Percentiles rank a stretch among this genome's conserved stretches.
Evolutionary conservation across 2,329 filamentous ascomycete species (phyloP).

Genomic region (Microcyclospora tardicrescens): DNA sequence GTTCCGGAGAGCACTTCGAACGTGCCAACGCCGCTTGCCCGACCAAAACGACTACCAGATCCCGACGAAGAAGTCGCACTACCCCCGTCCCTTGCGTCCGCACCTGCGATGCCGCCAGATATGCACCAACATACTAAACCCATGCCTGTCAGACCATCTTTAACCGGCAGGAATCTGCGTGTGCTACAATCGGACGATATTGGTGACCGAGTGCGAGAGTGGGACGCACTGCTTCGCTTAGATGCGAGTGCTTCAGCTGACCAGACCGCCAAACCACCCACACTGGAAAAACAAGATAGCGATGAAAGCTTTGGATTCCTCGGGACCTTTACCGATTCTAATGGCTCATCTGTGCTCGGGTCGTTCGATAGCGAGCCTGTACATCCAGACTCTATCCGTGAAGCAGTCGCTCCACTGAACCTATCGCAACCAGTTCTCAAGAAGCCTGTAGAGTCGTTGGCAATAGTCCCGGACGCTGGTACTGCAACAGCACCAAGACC

Average conservation of each 20-base stretch:
- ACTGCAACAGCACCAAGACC: neutral
- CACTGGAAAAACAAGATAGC: slow-evolving; percentile 42
- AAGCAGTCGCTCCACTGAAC: neutral
- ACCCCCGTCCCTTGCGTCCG: neutral
- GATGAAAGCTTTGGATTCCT: slow-evolving; percentile 52
- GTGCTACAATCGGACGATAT: no score
- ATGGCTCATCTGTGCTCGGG: slow-evolving; percentile 39
- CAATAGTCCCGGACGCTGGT: slow-evolving; percentile 6
- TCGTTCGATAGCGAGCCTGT: slow-evolving; percentile 29
- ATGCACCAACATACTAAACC: no score
- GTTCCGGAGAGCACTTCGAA: slow-evolving; percentile 36
- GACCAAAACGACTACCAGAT: slow-evolving; percentile 29
- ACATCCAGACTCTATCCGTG: no score
- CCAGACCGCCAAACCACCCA: slow-evolving; percentile 10
- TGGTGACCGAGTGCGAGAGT: no score
- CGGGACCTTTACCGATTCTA: slow-evolving; percentile 47
- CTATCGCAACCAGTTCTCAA: slow-evolving; percentile 7
- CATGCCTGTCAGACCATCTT: no score
- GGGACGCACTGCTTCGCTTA: no score
- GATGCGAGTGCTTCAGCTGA: slow-evolving; percentile 6
- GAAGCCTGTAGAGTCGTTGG: slow-evolving; percentile 11
- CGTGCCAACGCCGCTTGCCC: slow-evolving; percentile 40
- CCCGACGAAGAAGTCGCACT: slow-evolving; percentile 1
- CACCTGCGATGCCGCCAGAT: no score
- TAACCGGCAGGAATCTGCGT: no score